Base-by-base conservation (phyloP, 2,329 filamentous ascomycete species). In the Epichloe gansuensis region DNA sequence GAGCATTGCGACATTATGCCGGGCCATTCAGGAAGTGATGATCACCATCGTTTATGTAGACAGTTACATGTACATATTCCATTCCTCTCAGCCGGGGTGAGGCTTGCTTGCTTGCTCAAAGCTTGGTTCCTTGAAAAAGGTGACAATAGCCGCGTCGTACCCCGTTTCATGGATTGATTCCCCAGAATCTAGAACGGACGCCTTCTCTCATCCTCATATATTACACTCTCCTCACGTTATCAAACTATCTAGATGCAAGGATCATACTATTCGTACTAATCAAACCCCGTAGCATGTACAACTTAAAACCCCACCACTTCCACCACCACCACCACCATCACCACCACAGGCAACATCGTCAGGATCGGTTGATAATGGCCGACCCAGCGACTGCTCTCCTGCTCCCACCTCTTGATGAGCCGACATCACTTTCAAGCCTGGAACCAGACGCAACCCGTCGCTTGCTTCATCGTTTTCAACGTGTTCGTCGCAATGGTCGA, bases 401-500 rank as follows among this genome's bases (percentile, higher is more conserved):
- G 31, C 51, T 55, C 4, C 48, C 35, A 3, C 34, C 54, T 8
- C 38, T 15, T 5, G 39, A 44, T 8, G 17, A 50, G 11, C 21
- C 12, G 13, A 23, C 9, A 17, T 17, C 52, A 3, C 35, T 41
- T 4, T 38, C 51, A 15, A 21, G 21, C 35, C 21, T 43, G 12
- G 25, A 48, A 39, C 44, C 50, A 50, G 45, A 45, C 23, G 11
- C 53, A 41, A 46, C 51, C 39, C 38, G 48, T 31, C 48, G 54
- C 28, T 25, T 46, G 13, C 38, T 53, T 12, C 48, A 38, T 46
- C 41, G 25, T 41, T 34, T 51, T 17, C 39, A 53, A n/a, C 48
- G 49, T 42, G 37, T 55, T 35, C 54, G 51, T 41, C 51, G 47
- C 51, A 37, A 25, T 44, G 54, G 54, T 7, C 45, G 54, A 25